A percentile compares a stretch with the other conserved stretches of the same genome.
phyloP scores from a whole-genome alignment of 306 rosid genomes.

The Carpinus fangiana region DNA sequence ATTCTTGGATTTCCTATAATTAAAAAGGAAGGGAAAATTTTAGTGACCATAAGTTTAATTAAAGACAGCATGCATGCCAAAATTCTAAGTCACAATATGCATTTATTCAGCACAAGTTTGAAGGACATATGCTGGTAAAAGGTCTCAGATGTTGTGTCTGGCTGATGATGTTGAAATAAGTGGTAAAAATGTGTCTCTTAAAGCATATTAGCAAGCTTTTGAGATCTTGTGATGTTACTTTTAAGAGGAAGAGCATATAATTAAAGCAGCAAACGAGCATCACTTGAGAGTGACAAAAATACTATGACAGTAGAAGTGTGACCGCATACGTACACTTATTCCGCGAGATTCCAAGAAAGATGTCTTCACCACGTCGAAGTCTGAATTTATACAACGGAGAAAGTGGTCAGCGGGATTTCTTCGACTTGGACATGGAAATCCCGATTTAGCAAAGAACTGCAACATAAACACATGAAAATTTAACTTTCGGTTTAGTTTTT shows the following conservation, averaged over 20 bases:
- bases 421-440: slow-evolving; percentile 88
- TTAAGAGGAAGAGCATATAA: not conserved
- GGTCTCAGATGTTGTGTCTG: not conserved
- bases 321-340: slow-evolving; percentile 40
- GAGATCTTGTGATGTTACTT: not conserved
- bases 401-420: slow-evolving; percentile 97
- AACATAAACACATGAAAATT: not conserved
- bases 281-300: not conserved
- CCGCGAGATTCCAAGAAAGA: slow-evolving; percentile 45
- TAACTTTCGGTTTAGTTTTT: not conserved
- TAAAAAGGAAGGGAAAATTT: not conserved
- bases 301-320: not conserved
- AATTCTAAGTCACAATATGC: not conserved
- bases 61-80: not conserved
- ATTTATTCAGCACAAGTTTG: not conserved
- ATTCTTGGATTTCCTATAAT: slow-evolving; percentile 38
- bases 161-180: not conserved
- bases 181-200: not conserved
- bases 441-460: slow-evolving; percentile 85
- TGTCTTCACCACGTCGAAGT: slow-evolving; percentile 61
- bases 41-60: not conserved
- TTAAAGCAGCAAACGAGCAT: not conserved
- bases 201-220: not conserved
- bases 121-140: not conserved
- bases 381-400: slow-evolving; percentile 88